Evolutionary conservation across 257 asterid species (phyloP), one percentile per base, ranked within the genome.

Genomic region (Solanum pinnatisectum): DNA sequence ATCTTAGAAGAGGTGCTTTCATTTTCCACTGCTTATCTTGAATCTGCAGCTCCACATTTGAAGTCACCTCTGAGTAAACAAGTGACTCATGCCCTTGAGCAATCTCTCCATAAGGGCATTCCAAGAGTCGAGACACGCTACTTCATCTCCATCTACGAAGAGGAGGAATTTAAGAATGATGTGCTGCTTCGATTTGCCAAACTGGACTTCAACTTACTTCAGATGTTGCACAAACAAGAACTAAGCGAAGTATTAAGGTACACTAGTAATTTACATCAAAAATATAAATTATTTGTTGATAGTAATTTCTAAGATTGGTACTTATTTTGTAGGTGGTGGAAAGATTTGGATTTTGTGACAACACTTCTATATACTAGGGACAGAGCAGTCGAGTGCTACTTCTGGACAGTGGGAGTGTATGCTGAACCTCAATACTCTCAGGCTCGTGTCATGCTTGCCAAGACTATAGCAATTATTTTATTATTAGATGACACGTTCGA

Each of bases 221-320:
- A 92, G 46, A 60, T 88, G 86, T 52, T 92, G 59, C 87, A 91
- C 37, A 89, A 82, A 83, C 33, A 88, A 44, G 93, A 92, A 49
- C 92, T 92, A 3, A 30, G 78, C 27, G 86, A 88, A 37, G 46
- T 92, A 37, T 85, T 90, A 44, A 90, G 94, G 94, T 91, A 87
- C 15, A 13, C 32, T 22, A 1, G 0, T 68, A 14, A 5, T 68
- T 13, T 27, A 22, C 4, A 1, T 68, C 0, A 27, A 25, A 27
- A 67, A 67, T 12, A 67, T 14, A 13, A 25, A 27, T 68, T 27
- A 6, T 13, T 12, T 27, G 37, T 27, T 27, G 4, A 27, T 68
- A 27, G 4, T 27, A 6, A 5, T 13, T 68, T 30, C 22, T 25
- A 15, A 65, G 4, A 12, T 27, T 12, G 10, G 3, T 12, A 3